A percentile compares a stretch with the other conserved stretches of the same genome.
These are phyloP conservation scores for Candida tunisiensis DNA, from an alignment of 1,139 yeast genomes.

Conservation along the genomic window DNA sequence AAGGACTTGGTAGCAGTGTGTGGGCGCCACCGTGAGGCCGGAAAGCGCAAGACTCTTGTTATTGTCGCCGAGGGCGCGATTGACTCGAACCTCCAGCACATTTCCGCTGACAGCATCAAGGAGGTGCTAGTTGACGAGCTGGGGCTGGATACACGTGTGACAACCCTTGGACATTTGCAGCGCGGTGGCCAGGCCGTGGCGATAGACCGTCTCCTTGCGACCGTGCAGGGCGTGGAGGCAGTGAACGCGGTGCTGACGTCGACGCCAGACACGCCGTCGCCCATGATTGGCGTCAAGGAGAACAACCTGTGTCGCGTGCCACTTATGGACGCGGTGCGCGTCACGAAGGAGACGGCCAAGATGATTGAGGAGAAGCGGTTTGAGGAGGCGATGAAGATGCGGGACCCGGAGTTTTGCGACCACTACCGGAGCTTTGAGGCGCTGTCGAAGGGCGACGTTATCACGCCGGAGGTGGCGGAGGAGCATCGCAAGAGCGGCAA, in stretches of 20 bases:
- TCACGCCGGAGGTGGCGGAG: no score
- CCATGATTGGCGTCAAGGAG: slow-evolving; percentile 82
- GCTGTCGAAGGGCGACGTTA: slow-evolving; percentile 54
- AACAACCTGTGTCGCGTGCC: slow-evolving; percentile 75
- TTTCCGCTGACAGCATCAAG: slow-evolving; percentile 64
- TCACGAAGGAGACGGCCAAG: slow-evolving; percentile 74
- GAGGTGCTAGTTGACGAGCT: slow-evolving; percentile 53
- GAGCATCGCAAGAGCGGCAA: slow-evolving; percentile 28
- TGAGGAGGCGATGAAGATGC: slow-evolving; percentile 66
- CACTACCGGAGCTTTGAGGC: slow-evolving; percentile 56
- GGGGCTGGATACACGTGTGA: slow-evolving; percentile 86
- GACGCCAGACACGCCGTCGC: slow-evolving; percentile 86
- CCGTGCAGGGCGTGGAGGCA: slow-evolving; percentile 95
- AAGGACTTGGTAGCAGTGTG: slow-evolving; percentile 46
- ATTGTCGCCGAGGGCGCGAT: slow-evolving; percentile 98
- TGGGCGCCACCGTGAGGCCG: slow-evolving; percentile 62
- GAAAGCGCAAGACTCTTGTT: slow-evolving; percentile 87
- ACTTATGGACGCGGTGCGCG: slow-evolving; percentile 72
- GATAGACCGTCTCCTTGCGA: slow-evolving; percentile 75
- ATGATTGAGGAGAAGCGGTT: slow-evolving; percentile 72
- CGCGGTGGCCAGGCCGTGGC: slow-evolving; percentile 98
- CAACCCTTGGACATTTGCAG: slow-evolving; percentile 94
- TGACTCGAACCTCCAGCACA: slow-evolving; percentile 64
- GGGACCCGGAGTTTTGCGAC: slow-evolving; percentile 80
- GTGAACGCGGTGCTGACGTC: slow-evolving; percentile 80